Conservation (phyloP, 73 alveolate species). For the Symbiodinium pilosum region DNA sequence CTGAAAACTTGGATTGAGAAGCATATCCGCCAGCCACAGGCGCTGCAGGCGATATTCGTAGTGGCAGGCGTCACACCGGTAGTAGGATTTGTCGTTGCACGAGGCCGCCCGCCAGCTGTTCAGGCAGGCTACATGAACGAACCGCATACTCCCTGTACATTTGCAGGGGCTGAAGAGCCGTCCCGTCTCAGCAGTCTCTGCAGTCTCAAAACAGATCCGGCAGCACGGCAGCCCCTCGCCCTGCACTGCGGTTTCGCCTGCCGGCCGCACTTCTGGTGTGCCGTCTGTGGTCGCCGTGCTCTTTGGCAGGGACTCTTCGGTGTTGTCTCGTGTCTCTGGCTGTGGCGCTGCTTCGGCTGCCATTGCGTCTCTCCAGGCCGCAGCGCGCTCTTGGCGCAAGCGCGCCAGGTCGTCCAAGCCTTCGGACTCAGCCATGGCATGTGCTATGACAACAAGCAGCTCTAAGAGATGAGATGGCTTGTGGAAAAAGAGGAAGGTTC, state of each 20-base stretch:
- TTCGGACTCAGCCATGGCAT: not conserved
- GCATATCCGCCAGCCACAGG: constrained; percentile 66
- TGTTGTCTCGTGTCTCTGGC: too few species aligned
- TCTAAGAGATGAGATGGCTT: too few species aligned
- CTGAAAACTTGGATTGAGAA: constrained; percentile 47
- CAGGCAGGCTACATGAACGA: constrained; percentile 68
- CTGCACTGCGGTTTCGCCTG: not conserved
- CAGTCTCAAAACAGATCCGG: constrained; percentile 63
- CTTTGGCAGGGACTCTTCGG: too few species aligned
- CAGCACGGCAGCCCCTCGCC: constrained; percentile 31
- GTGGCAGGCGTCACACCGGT: constrained; percentile 85
- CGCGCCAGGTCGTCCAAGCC: not conserved
- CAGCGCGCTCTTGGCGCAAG: not conserved
- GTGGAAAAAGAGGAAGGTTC: too few species aligned
- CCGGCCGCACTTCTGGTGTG: too few species aligned
- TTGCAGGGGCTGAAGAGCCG: constrained; percentile 92
- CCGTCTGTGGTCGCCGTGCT: too few species aligned
- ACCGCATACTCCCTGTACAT: constrained; percentile 70
- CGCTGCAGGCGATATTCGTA: constrained; percentile 89
- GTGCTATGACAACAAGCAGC: too few species aligned
- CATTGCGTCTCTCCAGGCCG: not conserved
- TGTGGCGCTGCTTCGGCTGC: too few species aligned
- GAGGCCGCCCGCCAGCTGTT: constrained; percentile 85
- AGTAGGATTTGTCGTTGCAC: constrained; percentile 62
- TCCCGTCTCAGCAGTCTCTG: constrained; percentile 20